These are phyloP conservation scores for Fusarium pseudocircinatum DNA, from an alignment of 2,329 filamentous ascomycete genomes.

Conservation along the genomic window DNA sequence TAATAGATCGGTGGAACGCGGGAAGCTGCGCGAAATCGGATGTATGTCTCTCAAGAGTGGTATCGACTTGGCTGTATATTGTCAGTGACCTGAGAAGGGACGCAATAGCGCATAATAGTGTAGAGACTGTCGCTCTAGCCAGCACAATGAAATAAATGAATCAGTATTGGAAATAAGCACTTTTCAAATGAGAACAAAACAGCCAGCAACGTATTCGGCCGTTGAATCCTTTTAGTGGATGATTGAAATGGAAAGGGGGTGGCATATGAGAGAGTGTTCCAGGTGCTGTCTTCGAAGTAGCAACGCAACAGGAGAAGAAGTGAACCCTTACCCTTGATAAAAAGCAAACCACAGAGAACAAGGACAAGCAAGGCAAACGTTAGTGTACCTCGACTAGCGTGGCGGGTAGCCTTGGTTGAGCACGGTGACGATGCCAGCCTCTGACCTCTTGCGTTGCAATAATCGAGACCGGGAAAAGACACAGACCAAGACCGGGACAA, in stretches of 20 bases:
- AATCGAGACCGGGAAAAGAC: conserved; percentile 24
- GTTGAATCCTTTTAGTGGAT: conserved; percentile 34
- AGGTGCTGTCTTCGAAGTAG: conserved; percentile 35
- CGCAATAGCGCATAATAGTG: conserved; percentile 22
- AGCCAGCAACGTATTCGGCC: conserved; percentile 35
- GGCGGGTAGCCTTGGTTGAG: conserved; percentile 29
- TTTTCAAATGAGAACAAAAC: conserved; percentile 9
- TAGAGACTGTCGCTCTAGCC: conserved; percentile 10
- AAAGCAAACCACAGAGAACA: conserved; percentile 40
- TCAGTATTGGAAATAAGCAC: conserved; percentile 15
- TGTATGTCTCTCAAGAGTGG: conserved; percentile 26
- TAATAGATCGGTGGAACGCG: conserved; percentile 33
- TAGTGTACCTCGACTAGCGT: conserved; percentile 38
- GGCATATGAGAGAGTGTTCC: conserved; percentile 30
- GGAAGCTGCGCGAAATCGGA: conserved; percentile 26
- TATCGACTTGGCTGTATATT: conserved; percentile 31
- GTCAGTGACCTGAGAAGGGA: conserved; percentile 32
- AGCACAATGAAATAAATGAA: conserved; percentile 20
- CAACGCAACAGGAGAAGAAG: conserved; percentile 39
- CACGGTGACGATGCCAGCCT: conserved; percentile 41
- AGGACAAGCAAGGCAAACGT: conserved; percentile 34
- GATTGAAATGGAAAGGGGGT: conserved; percentile 37
- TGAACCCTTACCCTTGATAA: conserved; percentile 42
- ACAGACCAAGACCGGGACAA: conserved; percentile 38
- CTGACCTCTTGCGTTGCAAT: conserved; percentile 30